Evolutionary conservation across 345 rosid genomes (phyloP), one percentile per base, ranked within the genome.

Genomic region (Heritiera littoralis): DNA sequence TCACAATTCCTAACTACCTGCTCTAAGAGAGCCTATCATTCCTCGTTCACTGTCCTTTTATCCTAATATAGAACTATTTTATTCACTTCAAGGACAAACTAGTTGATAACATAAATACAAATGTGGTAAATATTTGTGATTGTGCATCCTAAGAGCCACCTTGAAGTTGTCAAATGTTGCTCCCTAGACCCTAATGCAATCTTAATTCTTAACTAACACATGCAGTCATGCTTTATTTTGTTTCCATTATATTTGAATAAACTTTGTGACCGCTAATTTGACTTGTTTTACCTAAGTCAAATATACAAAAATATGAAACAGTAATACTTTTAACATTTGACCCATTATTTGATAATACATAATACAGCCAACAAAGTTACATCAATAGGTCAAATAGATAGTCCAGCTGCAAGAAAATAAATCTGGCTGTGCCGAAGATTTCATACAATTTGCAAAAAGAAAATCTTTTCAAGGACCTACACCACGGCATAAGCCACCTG

Each of bases 121-220:
- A 66, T 51, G 35, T 59, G 64, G 38, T 15, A 59, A 38, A 65
- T 71, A 77, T 75, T 74, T 72, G 65, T 79, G 60, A 59, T 81
- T 75, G 32, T 75, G 55, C 65, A 35, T 72, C 74, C 69, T 79
- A 78, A 51, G 49, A 18, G 49, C 41, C 71, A 41, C 20, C 48
- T 3, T 17, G 41, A 17, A 12, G 49, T 66, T 64, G 43, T 8
- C 71, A 18, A 66, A 66, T 9, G 30, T 66, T 46, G 23, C 75
- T 30, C 9, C 75, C 60, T 60, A 43, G 43, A 48, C 59, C 14
- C 4, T 7, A 71, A 43, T 30, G 18, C 30, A 66, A 66, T 41
- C 71, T 41, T 18, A 41, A 61, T 28, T 64, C 72, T 67, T 67
- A 67, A 49, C 12, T 23, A 70, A 63, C 41, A 48, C 58, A 28